These are phyloP conservation scores for Pythium myriotylum DNA, from an alignment of 352 stramenopile genomes.

Conservation along the genomic window DNA sequence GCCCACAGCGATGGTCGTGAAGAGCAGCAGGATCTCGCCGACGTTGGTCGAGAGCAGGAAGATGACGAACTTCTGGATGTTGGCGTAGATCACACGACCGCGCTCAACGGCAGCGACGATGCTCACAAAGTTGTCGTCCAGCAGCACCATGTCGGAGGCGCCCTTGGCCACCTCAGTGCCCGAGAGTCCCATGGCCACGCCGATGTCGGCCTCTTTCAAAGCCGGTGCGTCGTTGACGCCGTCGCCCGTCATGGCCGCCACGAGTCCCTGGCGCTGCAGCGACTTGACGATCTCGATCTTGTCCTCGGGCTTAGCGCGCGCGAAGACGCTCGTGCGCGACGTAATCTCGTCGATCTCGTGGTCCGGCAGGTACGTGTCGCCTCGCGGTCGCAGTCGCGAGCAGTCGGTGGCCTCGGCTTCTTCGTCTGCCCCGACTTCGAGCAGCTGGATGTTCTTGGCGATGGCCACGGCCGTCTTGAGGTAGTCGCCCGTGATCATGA, in stretches of 20 bases:
- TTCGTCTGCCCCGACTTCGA: constrained; percentile 67
- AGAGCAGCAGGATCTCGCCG: constrained; percentile 92
- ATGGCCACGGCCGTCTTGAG: constrained; percentile 95
- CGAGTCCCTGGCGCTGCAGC: constrained; percentile 85
- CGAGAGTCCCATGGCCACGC: constrained; percentile 97
- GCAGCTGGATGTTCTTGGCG: constrained; percentile 91
- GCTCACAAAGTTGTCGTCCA: constrained; percentile 98
- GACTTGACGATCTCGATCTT: constrained; percentile 97
- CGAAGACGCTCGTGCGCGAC: constrained; percentile 89
- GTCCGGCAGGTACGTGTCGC: constrained; percentile 55
- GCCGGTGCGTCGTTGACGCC: constrained; percentile 93
- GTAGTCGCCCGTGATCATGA: constrained; percentile 96
- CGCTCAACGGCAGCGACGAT: constrained; percentile 97
- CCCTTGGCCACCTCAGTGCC: constrained; percentile 98
- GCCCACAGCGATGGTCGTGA: constrained; percentile 56
- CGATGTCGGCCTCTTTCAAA: constrained; percentile 95
- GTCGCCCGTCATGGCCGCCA: constrained; percentile 92
- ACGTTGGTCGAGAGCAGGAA: constrained; percentile 98
- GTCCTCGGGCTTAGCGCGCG: constrained; percentile 93
- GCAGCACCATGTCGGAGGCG: constrained; percentile 97
- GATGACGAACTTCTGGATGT: constrained; percentile 98
- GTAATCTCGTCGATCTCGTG: constrained; percentile 90
- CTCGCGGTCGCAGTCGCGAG: constrained; percentile 54
- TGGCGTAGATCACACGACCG: constrained; percentile 97
- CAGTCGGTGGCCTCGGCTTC: constrained; percentile 72